phyloP scores from a whole-genome alignment of 2,329 filamentous ascomycete genomes.

The Hypoxylon sp. region DNA sequence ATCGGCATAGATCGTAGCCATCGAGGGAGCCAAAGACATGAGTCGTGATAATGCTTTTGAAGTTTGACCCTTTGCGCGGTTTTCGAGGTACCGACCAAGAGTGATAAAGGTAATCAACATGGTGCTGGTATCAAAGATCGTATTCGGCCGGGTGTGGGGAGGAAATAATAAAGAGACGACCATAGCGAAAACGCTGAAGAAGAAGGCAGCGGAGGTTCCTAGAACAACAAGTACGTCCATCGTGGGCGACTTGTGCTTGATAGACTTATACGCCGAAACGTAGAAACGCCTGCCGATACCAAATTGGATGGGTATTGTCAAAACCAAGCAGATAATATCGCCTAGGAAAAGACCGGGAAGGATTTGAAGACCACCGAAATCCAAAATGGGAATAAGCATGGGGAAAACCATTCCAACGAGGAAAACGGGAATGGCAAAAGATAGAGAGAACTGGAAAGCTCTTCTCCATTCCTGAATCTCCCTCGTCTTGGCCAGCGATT shows the following conservation, averaged over 20 bases:
- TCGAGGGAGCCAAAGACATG: slow-evolving; percentile 96
- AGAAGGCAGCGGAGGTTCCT: slow-evolving; percentile 94
- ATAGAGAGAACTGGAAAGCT: slow-evolving; percentile 80
- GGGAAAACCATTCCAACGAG: slow-evolving; percentile 93
- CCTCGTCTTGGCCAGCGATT: slow-evolving; percentile 94
- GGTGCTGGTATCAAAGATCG: slow-evolving; percentile 96
- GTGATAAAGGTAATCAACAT: slow-evolving; percentile 98
- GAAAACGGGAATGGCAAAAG: slow-evolving; percentile 91
- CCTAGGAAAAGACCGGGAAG: slow-evolving; percentile 86
- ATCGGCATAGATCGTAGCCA: slow-evolving; percentile 96
- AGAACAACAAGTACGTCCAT: slow-evolving; percentile 98
- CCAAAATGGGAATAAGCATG: slow-evolving; percentile 80
- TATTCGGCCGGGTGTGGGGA: slow-evolving; percentile 83
- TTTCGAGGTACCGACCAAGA: slow-evolving; percentile 91
- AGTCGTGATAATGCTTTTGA: slow-evolving; percentile 91
- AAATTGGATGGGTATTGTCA: slow-evolving; percentile 96
- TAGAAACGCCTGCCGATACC: slow-evolving; percentile 97
- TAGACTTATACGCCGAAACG: slow-evolving; percentile 88
- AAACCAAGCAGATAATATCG: slow-evolving; percentile 82
- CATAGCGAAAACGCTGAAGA: slow-evolving; percentile 93
- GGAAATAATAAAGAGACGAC: slow-evolving; percentile 78
- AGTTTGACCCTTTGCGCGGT: slow-evolving; percentile 94
- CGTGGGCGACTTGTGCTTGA: slow-evolving; percentile 90
- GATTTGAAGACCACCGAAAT: slow-evolving; percentile 77
- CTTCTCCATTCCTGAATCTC: slow-evolving; percentile 94